Evolutionary conservation across 441 rosid genomes (phyloP), one percentile per base, ranked within the genome.

Genomic region (Mallotus japonicus): DNA sequence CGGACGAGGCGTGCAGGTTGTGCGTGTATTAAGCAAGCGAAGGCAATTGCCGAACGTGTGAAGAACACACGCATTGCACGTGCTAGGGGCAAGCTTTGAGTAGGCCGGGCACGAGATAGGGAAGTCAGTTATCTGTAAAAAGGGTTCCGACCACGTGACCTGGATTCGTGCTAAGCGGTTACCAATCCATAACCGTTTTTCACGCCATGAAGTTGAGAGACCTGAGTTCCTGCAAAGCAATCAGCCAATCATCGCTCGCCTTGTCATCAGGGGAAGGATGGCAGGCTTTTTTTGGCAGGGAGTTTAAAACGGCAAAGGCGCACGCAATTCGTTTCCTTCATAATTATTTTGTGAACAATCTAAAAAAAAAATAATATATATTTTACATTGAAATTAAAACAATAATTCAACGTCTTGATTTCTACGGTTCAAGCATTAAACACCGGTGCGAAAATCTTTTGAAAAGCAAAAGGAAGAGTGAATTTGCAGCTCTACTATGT

Each of bases 1-100:
- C 97, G 92, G 78, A 84, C 80, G 81, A 70, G 85, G 95, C 93
- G 90, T 87, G 97, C 37, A 71, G 69, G 13, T 28, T 76, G 84
- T 20, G 77, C 46, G 62, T 37, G 69, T 34, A 63, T 74, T 85
- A 73, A 67, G 82, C 75, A 34, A 71, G 66, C 13, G 67, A 76
- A 78, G 57, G 32, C 74, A 75, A 78, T 15, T 56, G 19, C 64
- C 77, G 74, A 80, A 77, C 71, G 77, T 72, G 85, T 50, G 82
- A 58, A 46, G 73, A 70, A 67, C 71, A 72, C 86, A 81, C 81
- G 87, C 73, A 81, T 62, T 44, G 72, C 88, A 64, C 91, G 85
- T 84, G 92, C 81, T 71, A 44, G 16, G 47, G 70, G 63, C 13
- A 40, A 57, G 63, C 37, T 65, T 65, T 37, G 62, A 50, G 64